Evolutionary conservation across 1,139 yeast genomes (phyloP).

Genomic region (Blastobotrys illinoisensis): DNA sequence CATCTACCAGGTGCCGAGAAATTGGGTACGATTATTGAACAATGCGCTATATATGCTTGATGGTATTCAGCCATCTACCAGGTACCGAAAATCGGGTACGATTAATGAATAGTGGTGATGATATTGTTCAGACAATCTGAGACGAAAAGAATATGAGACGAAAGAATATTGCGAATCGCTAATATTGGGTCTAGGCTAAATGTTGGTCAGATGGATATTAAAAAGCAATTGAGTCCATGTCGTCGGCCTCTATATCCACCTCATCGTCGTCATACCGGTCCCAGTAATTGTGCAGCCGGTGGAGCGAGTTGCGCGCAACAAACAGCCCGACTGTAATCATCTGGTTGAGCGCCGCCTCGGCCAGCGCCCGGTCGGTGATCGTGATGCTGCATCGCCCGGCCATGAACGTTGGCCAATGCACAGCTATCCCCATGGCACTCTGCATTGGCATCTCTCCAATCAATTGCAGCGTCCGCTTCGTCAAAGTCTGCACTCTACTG

Average conservation of each 20-base stretch:
- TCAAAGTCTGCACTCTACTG: constrained; percentile 6
- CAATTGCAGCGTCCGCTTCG: constrained; percentile 7
- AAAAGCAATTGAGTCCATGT: constrained; percentile 18
- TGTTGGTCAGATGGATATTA: too few species aligned
- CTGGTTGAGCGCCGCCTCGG: constrained; percentile 14
- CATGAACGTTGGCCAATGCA: constrained; percentile 19
- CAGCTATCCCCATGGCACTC: constrained; percentile 20
- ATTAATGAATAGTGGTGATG: too few species aligned
- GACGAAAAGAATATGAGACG: too few species aligned
- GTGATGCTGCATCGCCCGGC: constrained; percentile 18
- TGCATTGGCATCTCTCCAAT: constrained; percentile 14
- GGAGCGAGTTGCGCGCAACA: constrained; percentile 20
- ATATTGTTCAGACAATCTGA: too few species aligned
- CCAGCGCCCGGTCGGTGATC: constrained; percentile 19
- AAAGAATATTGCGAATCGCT: too few species aligned
- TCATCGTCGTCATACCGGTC: constrained; percentile 15
- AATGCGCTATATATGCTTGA: too few species aligned
- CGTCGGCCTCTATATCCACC: constrained; percentile 12
- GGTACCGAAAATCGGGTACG: too few species aligned
- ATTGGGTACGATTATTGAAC: too few species aligned
- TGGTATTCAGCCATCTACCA: too few species aligned
- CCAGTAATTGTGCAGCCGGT: constrained; percentile 18
- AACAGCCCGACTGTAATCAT: constrained; percentile 16
- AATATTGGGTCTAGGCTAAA: too few species aligned
- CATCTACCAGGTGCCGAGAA: too few species aligned